These are phyloP conservation scores for Dictyostelium firmibasis DNA, from an alignment of 78 protist genomes.

Conservation along the genomic window DNA sequence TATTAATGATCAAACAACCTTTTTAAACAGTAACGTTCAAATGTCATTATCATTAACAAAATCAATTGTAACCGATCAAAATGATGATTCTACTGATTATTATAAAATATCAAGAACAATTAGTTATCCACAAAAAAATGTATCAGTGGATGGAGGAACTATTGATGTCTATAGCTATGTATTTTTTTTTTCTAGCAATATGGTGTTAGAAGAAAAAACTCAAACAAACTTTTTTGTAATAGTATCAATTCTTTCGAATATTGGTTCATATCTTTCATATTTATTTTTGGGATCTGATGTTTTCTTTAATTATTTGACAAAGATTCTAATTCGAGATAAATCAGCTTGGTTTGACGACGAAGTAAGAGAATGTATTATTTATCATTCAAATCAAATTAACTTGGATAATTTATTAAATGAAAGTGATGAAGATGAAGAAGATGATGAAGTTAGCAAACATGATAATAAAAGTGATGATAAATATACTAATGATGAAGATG, in stretches of 20 bases:
- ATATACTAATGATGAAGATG: neutral
- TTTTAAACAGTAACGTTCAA: neutral
- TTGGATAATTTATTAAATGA: no score
- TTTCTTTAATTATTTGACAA: neutral
- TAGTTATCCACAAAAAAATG: neutral
- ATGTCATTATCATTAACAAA: neutral
- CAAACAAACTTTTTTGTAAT: neutral
- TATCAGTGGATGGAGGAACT: no score
- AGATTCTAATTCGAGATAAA: neutral
- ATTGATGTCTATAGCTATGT: neutral
- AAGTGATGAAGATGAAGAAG: neutral
- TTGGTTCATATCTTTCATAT: neutral
- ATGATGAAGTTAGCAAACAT: neutral
- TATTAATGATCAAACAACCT: neutral
- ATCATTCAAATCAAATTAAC: neutral
- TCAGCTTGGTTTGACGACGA: neutral
- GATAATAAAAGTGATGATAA: neutral
- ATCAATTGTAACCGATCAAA: neutral
- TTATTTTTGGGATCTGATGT: neutral
- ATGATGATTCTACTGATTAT: neutral
- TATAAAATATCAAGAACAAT: neutral
- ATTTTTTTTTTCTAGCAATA: neutral
- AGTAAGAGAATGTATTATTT: neutral
- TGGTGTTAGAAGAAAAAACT: neutral
- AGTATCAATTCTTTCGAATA: neutral